Conservation (phyloP, 2,329 filamentous ascomycete species). For the Myriangium duriaei region DNA sequence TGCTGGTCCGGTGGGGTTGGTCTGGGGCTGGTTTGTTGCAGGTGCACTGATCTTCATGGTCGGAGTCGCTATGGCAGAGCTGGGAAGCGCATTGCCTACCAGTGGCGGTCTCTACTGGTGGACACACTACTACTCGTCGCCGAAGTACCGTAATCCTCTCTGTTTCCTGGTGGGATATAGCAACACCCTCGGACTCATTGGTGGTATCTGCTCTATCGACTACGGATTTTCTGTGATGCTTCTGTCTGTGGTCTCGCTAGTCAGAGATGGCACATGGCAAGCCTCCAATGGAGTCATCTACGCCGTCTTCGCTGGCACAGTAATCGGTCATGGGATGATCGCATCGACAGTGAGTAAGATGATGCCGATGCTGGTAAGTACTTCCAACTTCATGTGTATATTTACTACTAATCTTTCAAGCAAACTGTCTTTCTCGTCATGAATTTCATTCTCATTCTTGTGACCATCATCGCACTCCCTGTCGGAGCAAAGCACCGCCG, state of each 20-base stretch:
- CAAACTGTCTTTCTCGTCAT: constrained; percentile 43
- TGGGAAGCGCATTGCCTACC: constrained; percentile 40
- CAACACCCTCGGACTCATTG: constrained; percentile 49
- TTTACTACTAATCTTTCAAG: constrained; percentile 19
- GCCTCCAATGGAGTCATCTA: constrained; percentile 46
- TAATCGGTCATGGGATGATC: constrained; percentile 42
- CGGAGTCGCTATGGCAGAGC: constrained; percentile 44
- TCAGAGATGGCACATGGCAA: constrained; percentile 43
- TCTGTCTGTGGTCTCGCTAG: constrained; percentile 45
- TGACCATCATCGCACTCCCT: constrained; percentile 45
- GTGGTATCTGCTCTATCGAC: constrained; percentile 49
- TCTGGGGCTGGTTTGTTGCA: constrained; percentile 50
- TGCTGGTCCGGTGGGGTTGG: constrained; percentile 47
- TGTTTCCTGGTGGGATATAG: constrained; percentile 49
- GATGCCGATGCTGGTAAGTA: constrained; percentile 41
- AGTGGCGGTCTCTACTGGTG: constrained; percentile 47
- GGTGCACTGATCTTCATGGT: constrained; percentile 47
- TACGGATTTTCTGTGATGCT: constrained; percentile 47
- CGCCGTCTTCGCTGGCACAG: constrained; percentile 42
- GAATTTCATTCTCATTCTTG: constrained; percentile 43
- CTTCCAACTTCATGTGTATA: not conserved
- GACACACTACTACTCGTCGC: constrained; percentile 47
- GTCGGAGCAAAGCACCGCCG: constrained; percentile 28
- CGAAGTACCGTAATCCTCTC: constrained; percentile 43
- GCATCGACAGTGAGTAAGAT: constrained; percentile 41